These are phyloP conservation scores for Fraxinus velutina DNA, from an alignment of 305 asterid species.

Conservation along the genomic window DNA sequence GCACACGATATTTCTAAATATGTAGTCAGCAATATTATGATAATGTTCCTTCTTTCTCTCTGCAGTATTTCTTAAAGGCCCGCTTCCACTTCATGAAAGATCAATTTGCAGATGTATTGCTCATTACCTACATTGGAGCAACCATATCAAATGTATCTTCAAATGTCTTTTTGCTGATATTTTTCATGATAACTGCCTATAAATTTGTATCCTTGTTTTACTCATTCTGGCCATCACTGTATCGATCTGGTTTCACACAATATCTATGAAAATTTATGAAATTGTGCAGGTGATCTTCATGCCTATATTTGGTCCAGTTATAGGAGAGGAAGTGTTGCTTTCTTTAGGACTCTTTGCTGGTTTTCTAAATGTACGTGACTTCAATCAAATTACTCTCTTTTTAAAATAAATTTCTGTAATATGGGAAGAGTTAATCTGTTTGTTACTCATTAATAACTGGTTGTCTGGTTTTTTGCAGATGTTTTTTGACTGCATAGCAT, in stretches of 20 bases:
- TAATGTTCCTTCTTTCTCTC: not conserved
- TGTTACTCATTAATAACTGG: slow-evolving; percentile 11
- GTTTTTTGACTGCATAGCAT: slow-evolving; percentile 54
- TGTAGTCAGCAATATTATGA: not conserved
- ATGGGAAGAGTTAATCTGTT: not conserved
- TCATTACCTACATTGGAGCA: slow-evolving; percentile 32
- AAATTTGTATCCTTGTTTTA: not conserved
- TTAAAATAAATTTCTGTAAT: not conserved
- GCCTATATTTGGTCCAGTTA: slow-evolving; percentile 30
- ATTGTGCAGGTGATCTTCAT: slow-evolving; percentile 30
- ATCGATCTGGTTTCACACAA: not conserved
- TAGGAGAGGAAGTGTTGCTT: slow-evolving; percentile 41
- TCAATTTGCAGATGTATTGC: slow-evolving; percentile 32
- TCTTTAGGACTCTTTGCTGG: slow-evolving; percentile 30
- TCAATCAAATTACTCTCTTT: not conserved
- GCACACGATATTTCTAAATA: not conserved
- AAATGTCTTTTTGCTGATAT: not conserved
- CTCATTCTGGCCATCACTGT: not conserved
- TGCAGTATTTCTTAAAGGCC: slow-evolving; percentile 47
- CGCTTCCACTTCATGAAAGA: slow-evolving; percentile 43
- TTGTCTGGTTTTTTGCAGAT: slow-evolving; percentile 36
- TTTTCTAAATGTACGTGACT: slow-evolving; percentile 27
- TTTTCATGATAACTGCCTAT: not conserved
- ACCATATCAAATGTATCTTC: slow-evolving; percentile 35
- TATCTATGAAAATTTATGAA: too few relatives aligned